Evolutionary conservation across 768 basidiomycete genomes (phyloP).

Genomic region (Mycena galopus): DNA sequence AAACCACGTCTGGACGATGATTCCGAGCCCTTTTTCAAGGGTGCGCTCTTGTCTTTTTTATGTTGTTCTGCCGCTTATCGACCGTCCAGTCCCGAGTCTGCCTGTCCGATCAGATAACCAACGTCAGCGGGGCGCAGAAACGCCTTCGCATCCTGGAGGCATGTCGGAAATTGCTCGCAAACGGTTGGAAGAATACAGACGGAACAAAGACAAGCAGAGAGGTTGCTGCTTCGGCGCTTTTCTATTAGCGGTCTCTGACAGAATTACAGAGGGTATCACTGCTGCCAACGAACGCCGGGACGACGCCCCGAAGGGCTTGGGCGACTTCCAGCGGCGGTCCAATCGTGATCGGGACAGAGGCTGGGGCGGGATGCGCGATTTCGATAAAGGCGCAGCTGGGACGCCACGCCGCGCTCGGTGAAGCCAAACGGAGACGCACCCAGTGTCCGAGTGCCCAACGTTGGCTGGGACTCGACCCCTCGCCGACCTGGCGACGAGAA

Average conservation of each 20-base stretch:
- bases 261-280: conserved; percentile 74
- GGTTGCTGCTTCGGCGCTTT: conserved; percentile 54
- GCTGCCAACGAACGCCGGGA: conserved; percentile 67
- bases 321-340: conserved; percentile 92
- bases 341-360: conserved; percentile 78
- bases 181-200: conserved; percentile 82
- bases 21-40: conserved; percentile 88
- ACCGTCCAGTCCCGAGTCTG: conserved; percentile 79
- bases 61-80: conserved; percentile 23
- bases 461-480: conserved; percentile 96
- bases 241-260: conserved; percentile 12
- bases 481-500: conserved; percentile 68
- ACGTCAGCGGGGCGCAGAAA: conserved; percentile 88
- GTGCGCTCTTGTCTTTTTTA: conserved; percentile 51
- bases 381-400: conserved; percentile 57
- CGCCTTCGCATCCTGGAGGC: conserved; percentile 93
- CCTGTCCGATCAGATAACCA: conserved; percentile 72
- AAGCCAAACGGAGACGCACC: conserved; percentile 73
- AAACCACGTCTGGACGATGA: conserved; percentile 72
- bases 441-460: conserved; percentile 91
- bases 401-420: conserved; percentile 73
- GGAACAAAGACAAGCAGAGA: conserved; percentile 75
- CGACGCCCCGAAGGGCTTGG: conserved; percentile 82
- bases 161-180: conserved; percentile 81
- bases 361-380: conserved; percentile 59